Base-by-base conservation (phyloP, 306 rosid species). In the Benincasa hispida region DNA sequence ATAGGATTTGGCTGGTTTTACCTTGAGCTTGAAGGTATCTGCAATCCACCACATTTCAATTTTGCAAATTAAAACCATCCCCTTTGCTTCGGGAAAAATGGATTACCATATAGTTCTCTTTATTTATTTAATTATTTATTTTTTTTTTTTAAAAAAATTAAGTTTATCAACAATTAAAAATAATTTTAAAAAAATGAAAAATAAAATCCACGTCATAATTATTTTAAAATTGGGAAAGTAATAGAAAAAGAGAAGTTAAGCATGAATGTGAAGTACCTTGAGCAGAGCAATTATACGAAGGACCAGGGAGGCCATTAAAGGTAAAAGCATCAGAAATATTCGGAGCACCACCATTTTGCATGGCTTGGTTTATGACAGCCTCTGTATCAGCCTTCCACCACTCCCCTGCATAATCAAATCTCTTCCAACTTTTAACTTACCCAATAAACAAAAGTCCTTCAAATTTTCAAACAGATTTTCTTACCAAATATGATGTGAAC, bases 311-410 rank as follows among this genome's bases (percentile, higher is more conserved):
- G 37, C 96, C 96, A 54, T 90, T 90, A 27, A 90, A 81, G 66
- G 89, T 88, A 73, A 85, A 87, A 79, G 91, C 90, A 80, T 90
- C 96, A 17, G 96, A 90, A 75, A 73, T 12, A 84, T 87, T 91
- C 41, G 96, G 93, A 17, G 91, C 90, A 41, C 41, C 81, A 54
- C 96, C 96, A 45, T 87, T 88, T 74, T 80, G 59, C 73, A 22
- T 80, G 69, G 93, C 96, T 86, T 91, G 93, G 77, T 85, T 91
- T 57, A 91, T 84, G 35, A 91, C 11, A 10, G 77, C 53, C 76
- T 88, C 96, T 57, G 96, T 88, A 81, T 91, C 89, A 14, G 90
- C 90, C 66, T 87, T 91, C 96, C 96, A 91, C 93, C 93, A 91
- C 5, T 88, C 96, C 55, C 96, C 96, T 91, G 80, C 65, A 85